Evolutionary conservation across 345 rosid species (phyloP).

Genomic region (Gossypium mustelinum): DNA sequence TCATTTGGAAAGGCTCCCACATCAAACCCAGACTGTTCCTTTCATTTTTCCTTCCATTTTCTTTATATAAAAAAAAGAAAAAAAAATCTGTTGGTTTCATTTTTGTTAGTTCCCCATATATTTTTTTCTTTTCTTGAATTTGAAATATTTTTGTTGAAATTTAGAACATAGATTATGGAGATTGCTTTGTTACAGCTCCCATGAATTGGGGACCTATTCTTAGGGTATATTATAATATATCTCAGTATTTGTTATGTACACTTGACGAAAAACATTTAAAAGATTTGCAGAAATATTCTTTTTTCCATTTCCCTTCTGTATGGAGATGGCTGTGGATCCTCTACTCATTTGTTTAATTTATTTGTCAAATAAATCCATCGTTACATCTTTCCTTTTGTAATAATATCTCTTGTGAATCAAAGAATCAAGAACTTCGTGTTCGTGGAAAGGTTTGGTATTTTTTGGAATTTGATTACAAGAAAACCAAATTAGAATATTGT

Average conservation of each 20-base stretch:
- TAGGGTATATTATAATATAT: constrained; percentile 28
- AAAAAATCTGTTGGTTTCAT: constrained; percentile 9
- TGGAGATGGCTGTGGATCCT: too few species aligned
- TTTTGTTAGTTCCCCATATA: constrained; percentile 24
- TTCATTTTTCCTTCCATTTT: constrained; percentile 1
- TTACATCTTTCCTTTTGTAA: too few species aligned
- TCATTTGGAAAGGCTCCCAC: constrained; percentile 23
- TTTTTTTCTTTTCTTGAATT: constrained; percentile 16
- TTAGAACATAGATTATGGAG: constrained; percentile 45
- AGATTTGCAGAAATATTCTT: constrained; percentile 48
- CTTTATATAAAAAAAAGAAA: neutral
- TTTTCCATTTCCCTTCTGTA: neutral
- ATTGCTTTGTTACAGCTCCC: constrained; percentile 47
- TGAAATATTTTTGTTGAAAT: constrained; percentile 26
- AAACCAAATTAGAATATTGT: too few species aligned
- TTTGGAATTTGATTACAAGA: too few species aligned
- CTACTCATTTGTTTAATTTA: too few species aligned
- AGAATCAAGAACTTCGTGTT: too few species aligned
- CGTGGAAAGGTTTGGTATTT: too few species aligned
- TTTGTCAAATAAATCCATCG: too few species aligned
- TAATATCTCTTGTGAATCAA: too few species aligned
- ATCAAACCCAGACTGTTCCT: constrained; percentile 19
- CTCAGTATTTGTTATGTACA: constrained; percentile 36
- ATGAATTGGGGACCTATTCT: constrained; percentile 35
- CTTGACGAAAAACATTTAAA: constrained; percentile 38